A percentile compares a stretch with the other conserved stretches of the same genome.
Evolutionary conservation across 2,329 filamentous ascomycete species (phyloP).

Genomic region (Cladophialophora immunda): DNA sequence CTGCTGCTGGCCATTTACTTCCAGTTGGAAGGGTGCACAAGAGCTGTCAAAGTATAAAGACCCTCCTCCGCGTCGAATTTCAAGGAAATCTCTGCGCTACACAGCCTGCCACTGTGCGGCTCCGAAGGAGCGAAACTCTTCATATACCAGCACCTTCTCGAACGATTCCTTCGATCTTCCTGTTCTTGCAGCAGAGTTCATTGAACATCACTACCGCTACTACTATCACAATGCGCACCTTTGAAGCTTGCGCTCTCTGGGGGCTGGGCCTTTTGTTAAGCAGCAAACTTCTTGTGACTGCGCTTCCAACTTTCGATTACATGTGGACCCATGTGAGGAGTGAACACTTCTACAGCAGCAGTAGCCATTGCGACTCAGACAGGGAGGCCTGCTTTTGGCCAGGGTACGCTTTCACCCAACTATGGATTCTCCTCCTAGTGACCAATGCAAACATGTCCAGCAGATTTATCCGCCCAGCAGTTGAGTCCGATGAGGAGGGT

Average conservation of each 20-base stretch:
- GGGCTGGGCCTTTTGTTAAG: slow-evolving; percentile 17
- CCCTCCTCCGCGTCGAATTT: slow-evolving; percentile 9
- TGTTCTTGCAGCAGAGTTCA: not conserved
- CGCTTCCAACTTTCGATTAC: slow-evolving; percentile 27
- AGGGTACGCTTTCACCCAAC: not conserved
- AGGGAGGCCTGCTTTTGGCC: slow-evolving; percentile 12
- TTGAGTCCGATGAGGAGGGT: slow-evolving; percentile 4
- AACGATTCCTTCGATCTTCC: not conserved
- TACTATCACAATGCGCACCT: slow-evolving; percentile 17
- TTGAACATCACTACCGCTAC: not conserved
- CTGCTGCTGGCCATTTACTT: slow-evolving; percentile 5
- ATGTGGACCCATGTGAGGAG: slow-evolving; percentile 19
- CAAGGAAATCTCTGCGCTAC: slow-evolving; percentile 26
- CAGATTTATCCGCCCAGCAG: not conserved
- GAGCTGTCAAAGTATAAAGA: slow-evolving; percentile 20
- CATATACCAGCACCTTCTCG: slow-evolving; percentile 16
- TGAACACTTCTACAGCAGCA: slow-evolving; percentile 12
- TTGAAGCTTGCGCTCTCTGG: slow-evolving; percentile 7
- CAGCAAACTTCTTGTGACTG: slow-evolving; percentile 21
- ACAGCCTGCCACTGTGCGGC: slow-evolving; percentile 12
- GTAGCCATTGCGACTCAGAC: not conserved
- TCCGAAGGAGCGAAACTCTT: slow-evolving; percentile 4
- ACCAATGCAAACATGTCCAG: not conserved
- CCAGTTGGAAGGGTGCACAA: slow-evolving; percentile 22
- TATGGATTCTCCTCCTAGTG: slow-evolving; percentile 1